A percentile compares a stretch with the other conserved stretches of the same genome.
Conservation (phyloP, 2,329 filamentous ascomycete genomes). For the Fusarium caatingaense region DNA sequence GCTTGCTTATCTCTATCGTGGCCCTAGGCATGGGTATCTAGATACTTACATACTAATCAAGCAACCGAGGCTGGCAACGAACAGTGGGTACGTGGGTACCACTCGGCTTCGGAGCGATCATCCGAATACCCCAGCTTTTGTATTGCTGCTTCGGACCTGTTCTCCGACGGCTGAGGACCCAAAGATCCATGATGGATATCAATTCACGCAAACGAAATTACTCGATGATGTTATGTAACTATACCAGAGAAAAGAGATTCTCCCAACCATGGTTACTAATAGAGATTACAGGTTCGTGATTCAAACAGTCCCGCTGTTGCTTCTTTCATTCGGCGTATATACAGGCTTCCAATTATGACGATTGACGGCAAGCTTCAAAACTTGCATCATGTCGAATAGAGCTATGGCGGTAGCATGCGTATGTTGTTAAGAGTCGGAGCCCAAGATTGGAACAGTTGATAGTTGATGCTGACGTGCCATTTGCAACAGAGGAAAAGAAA, state of each 20-base stretch:
- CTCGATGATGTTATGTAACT: slow-evolving; percentile 6
- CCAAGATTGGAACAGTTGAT: not conserved
- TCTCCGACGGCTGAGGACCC: not conserved
- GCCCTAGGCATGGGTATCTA: not conserved
- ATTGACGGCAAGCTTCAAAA: not conserved
- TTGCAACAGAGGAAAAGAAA: no score
- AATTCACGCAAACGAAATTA: slow-evolving; percentile 7
- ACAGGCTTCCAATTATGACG: not conserved
- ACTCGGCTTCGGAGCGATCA: slow-evolving; percentile 1
- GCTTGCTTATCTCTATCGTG: not conserved
- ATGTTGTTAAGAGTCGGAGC: no score
- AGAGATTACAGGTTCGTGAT: not conserved
- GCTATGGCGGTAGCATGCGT: not conserved
- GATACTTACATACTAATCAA: not conserved
- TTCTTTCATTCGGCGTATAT: not conserved
- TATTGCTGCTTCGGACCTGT: slow-evolving; percentile 14
- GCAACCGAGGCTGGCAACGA: slow-evolving; percentile 44
- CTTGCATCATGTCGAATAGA: not conserved
- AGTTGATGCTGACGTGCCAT: no score
- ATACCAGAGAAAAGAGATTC: not conserved
- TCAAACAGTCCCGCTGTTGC: not conserved
- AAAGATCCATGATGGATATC: not conserved
- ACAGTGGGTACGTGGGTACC: not conserved
- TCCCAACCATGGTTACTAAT: not conserved
- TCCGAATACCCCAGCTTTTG: slow-evolving; percentile 10